Evolutionary conservation across 208 protist species (phyloP).

Genomic region (Leptomonas seymouri): DNA sequence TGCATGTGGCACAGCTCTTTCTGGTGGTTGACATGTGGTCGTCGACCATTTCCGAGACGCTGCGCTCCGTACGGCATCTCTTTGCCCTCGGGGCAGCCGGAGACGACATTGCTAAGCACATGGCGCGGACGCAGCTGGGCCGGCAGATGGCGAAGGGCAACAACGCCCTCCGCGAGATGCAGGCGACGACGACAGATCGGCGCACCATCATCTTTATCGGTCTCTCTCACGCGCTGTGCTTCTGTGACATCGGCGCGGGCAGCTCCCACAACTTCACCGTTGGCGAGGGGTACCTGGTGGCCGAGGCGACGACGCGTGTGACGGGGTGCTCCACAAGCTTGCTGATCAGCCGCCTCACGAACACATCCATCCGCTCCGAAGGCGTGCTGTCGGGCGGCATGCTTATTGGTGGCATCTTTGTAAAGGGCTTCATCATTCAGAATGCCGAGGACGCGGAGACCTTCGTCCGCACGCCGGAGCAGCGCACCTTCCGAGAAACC

Average conservation of each 20-base stretch:
- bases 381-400: slow-evolving; percentile 76
- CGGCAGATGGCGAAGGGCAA: slow-evolving; percentile 13
- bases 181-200: slow-evolving; percentile 5
- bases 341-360: slow-evolving; percentile 36
- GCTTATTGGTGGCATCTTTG: slow-evolving; percentile 44
- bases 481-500: slow-evolving; percentile 67
- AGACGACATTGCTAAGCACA: slow-evolving; percentile 24
- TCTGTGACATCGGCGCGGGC: slow-evolving; percentile 76
- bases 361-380: slow-evolving; percentile 67
- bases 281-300: slow-evolving; percentile 34
- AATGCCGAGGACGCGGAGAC: slow-evolving; percentile 39
- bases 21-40: slow-evolving; percentile 73
- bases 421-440: slow-evolving; percentile 65
- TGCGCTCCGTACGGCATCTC: slow-evolving; percentile 42
- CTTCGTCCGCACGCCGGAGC: slow-evolving; percentile 60
- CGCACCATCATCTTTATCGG: slow-evolving; percentile 42
- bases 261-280: slow-evolving; percentile 73
- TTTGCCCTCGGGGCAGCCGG: slow-evolving; percentile 28
- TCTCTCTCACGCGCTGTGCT: slow-evolving; percentile 45
- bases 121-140: slow-evolving; percentile 16
- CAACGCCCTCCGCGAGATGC: slow-evolving; percentile 5
- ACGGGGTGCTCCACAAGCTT: slow-evolving; percentile 32
- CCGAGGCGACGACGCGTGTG: slow-evolving; percentile 31
- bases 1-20: slow-evolving; percentile 78
- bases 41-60: slow-evolving; percentile 26